phyloP scores from a whole-genome alignment of 176 grass and related monocot species.

The Musa beccarii region DNA sequence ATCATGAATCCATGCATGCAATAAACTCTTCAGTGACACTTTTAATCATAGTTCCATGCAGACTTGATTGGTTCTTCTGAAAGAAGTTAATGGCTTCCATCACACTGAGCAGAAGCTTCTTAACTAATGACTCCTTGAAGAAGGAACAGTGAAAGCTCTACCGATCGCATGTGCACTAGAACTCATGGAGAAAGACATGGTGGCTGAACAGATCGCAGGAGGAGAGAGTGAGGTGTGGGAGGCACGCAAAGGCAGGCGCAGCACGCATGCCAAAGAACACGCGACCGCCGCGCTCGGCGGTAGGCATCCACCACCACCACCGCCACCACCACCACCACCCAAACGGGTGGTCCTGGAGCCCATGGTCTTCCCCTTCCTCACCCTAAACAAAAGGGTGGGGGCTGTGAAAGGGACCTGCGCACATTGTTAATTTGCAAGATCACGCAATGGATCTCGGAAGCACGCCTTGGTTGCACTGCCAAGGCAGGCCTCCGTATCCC shows the following conservation, averaged over 20 bases:
- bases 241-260: background rate
- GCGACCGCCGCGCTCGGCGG: background rate
- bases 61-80: background rate
- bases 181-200: background rate
- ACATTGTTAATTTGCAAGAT: slow-evolving; percentile 2
- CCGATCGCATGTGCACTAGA: background rate
- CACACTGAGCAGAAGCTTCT: background rate
- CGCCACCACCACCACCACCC: background rate
- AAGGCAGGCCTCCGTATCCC: background rate
- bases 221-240: background rate
- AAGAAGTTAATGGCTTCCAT: background rate
- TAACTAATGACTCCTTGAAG: background rate
- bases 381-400: background rate
- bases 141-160: too few species aligned
- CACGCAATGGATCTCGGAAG: slow-evolving; percentile 6
- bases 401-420: background rate
- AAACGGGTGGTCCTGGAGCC: background rate
- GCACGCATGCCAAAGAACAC: background rate
- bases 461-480: background rate
- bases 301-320: background rate
- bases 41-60: slow-evolving; percentile 8
- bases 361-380: background rate
- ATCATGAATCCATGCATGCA: slow-evolving; percentile 14
- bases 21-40: background rate
- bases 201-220: background rate